Base-by-base conservation (phyloP, 2,329 filamentous ascomycete genomes). In the Fusarium guadeloupense region DNA sequence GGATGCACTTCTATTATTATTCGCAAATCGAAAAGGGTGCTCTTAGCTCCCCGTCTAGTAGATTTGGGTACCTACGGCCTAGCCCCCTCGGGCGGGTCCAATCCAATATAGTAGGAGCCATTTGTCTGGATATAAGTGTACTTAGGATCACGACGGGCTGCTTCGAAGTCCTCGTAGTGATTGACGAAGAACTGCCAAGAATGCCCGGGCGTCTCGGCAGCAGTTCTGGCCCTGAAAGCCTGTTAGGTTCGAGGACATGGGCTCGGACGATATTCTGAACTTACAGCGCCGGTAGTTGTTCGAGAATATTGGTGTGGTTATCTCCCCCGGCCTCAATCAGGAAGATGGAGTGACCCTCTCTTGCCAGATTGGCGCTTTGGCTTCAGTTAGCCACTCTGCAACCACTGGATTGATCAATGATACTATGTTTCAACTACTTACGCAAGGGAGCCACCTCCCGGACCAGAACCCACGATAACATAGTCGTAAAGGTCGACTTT, bases 101-200 rank as follows among this genome's bases (percentile, higher is more conserved):
- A 58, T 1, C 67, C 68, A 13, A 58, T 56, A 48, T 57, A 69
- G 0, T 58, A 14, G 0, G 62, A 58, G 3, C 62, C 62, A 9
- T 69, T 67, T 5, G 54, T 34, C 1, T 64, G 54, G 1, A 39
- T 25, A 9, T 70, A 70, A 2, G 57, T 62, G 30, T 42, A 70
- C 28, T 68, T 70, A 16, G 46, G 52, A 20, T 70, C 67, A 17
- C 66, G 33, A 0, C 38, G 43, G 0, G 64, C 67, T 20, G 68
- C 62, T 0, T 62, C 64, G 5, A 62, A 49, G 21, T 70, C 65
- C 28, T 59, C 72, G 65, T 86, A 87, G 70, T 89, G 85, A 49
- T 81, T 80, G 39, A 88, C 84, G 53, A 80, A 89, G 73, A 85
- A 88, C 68, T 84, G 79, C 85, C 85, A 88, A 1, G 68, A 62